Evolutionary conservation across 2,329 filamentous ascomycete genomes (phyloP).

Genomic region (Sclerotinia trifoliorum): DNA sequence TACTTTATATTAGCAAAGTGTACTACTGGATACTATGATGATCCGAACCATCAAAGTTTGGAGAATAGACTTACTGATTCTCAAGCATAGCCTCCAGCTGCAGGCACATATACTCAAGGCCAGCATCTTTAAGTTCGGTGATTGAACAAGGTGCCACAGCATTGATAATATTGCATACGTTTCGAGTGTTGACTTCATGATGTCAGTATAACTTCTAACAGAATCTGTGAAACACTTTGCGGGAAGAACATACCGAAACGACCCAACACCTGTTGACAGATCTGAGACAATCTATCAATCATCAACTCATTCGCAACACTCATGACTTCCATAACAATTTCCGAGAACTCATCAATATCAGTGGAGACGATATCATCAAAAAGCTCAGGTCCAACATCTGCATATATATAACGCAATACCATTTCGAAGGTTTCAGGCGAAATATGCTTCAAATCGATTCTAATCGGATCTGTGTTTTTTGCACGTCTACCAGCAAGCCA

Average conservation of each 20-base stretch:
- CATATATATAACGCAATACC: constrained; percentile 79
- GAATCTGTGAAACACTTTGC: not conserved
- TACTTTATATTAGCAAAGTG: constrained; percentile 9
- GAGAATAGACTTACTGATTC: constrained; percentile 54
- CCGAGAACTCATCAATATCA: constrained; percentile 79
- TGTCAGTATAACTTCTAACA: constrained; percentile 27
- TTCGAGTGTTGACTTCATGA: constrained; percentile 68
- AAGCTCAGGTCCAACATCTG: constrained; percentile 74
- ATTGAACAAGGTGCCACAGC: constrained; percentile 82
- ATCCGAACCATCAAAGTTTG: too few relatives aligned
- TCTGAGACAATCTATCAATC: constrained; percentile 84
- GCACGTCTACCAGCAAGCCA: constrained; percentile 77
- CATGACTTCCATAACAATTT: constrained; percentile 89
- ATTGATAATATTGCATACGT: constrained; percentile 82
- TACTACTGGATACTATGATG: not conserved
- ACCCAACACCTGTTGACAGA: constrained; percentile 83
- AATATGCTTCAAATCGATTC: constrained; percentile 82
- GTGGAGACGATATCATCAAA: constrained; percentile 73
- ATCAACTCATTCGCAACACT: constrained; percentile 90
- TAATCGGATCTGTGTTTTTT: constrained; percentile 52
- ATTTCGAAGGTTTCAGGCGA: constrained; percentile 70
- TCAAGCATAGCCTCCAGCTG: constrained; percentile 92
- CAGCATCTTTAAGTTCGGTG: constrained; percentile 81
- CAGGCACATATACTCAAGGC: constrained; percentile 85
- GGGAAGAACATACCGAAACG: constrained; percentile 58